These are phyloP conservation scores for Puccinia horiana DNA, from an alignment of 1,284 basidiomycete species.

Conservation along the genomic window DNA sequence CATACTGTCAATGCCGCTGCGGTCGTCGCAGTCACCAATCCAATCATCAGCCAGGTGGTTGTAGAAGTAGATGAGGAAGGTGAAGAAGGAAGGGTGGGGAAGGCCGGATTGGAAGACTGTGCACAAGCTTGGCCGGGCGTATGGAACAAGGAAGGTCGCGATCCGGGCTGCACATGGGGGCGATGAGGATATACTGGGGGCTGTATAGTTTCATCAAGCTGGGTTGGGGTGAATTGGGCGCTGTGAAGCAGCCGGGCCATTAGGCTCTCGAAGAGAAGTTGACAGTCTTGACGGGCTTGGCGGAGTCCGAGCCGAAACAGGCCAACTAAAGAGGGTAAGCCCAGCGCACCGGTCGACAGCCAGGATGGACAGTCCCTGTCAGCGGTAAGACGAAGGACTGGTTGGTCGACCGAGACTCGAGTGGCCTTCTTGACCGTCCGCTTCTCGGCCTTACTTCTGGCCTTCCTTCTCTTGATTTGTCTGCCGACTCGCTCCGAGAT, in stretches of 20 bases:
- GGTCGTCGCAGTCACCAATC: conserved; percentile 16
- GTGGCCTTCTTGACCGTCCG: neutral
- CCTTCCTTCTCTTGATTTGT: neutral
- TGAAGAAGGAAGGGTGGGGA: neutral
- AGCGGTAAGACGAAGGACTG: neutral
- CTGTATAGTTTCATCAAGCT: too few species aligned
- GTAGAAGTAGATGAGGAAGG: neutral
- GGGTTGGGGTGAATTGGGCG: neutral
- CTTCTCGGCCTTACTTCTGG: neutral
- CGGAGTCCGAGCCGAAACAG: neutral
- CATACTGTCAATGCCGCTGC: conserved; percentile 11
- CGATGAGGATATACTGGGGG: neutral
- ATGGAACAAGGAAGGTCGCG: neutral
- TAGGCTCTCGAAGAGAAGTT: neutral
- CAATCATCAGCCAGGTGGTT: conserved; percentile 18
- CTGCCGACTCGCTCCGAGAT: conserved; percentile 4
- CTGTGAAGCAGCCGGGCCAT: neutral
- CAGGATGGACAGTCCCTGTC: neutral
- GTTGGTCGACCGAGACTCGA: too few species aligned
- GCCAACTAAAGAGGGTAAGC: neutral
- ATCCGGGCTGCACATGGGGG: neutral
- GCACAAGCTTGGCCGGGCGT: neutral
- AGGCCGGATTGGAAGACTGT: neutral
- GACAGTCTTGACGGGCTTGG: neutral
- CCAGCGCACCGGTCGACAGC: neutral